Evolutionary conservation across 208 protist genomes (phyloP).

Genomic region (Trypanosoma caninum): DNA sequence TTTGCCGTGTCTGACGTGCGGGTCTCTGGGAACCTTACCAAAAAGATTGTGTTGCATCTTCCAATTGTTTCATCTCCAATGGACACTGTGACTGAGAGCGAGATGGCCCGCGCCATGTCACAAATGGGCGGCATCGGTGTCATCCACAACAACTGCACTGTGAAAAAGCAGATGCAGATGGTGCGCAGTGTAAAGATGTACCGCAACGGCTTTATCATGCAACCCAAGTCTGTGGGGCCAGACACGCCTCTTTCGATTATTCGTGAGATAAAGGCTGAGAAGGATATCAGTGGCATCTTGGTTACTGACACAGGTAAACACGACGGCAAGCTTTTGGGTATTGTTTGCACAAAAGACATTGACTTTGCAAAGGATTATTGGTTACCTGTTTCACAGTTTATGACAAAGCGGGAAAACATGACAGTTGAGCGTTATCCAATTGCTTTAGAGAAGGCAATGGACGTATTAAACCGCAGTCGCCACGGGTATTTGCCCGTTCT

Average conservation of each 20-base stretch:
- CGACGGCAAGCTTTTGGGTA: constrained; percentile 94
- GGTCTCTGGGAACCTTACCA: constrained; percentile 77
- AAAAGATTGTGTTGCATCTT: constrained; percentile 91
- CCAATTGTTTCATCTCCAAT: constrained; percentile 94
- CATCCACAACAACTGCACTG: constrained; percentile 94
- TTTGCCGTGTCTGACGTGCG: constrained; percentile 89
- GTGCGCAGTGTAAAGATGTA: constrained; percentile 94
- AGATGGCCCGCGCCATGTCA: constrained; percentile 90
- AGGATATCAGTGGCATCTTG: constrained; percentile 96
- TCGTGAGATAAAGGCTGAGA: constrained; percentile 86
- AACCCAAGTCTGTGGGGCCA: constrained; percentile 91
- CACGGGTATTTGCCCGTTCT: constrained; percentile 97
- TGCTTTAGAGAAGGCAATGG: constrained; percentile 93
- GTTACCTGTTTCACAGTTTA: constrained; percentile 72
- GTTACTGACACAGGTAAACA: constrained; percentile 94
- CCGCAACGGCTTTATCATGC: constrained; percentile 97
- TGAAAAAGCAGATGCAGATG: constrained; percentile 89
- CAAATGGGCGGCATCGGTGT: constrained; percentile 96
- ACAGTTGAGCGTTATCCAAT: constrained; percentile 82
- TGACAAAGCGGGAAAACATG: constrained; percentile 82
- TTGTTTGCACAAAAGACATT: constrained; percentile 97
- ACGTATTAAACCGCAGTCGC: constrained; percentile 91
- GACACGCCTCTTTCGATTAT: constrained; percentile 85
- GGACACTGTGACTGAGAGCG: constrained; percentile 95
- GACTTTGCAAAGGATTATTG: constrained; percentile 94